Base-by-base conservation (phyloP, 371 early-diverging fungal species). In the Basidiobolus meristosporus region DNA sequence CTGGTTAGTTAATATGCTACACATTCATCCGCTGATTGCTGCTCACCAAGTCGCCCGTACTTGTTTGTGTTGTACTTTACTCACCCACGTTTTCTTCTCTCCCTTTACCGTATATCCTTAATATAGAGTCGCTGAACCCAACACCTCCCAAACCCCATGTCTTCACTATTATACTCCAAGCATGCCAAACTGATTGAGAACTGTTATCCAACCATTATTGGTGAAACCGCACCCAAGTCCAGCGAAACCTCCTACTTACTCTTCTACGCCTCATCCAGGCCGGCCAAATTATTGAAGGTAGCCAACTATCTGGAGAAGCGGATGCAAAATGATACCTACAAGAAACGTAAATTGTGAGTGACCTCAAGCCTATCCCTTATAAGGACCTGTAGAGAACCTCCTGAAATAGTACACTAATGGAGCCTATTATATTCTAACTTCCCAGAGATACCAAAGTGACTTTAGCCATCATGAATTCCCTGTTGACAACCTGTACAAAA, bases 271-370 rank as follows among this genome's bases (percentile, higher is more conserved):
- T 69, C 73, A 32, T 76, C 84, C 38, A 76, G 87, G 52, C 92
- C 92, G 3, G 84, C 79, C 31, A 93, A 93, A 55, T 65, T 91
- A 18, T 70, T 82, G 41, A 93, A 93, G 48, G 89, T 91, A 31
- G 90, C 90, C 41, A 60, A 54, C 12, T 88, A 76, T 52, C 53
- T 93, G 39, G 85, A 86, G 45, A 74, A 73, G 47, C 68, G 81
- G 43, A 68, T 80, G 2, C 59, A 65, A 34, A 54, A 68, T 33
- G 82, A 84, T 50, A 53, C 68, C n/a, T 59, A 65, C 39, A 77
- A 73, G 51, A 62, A 54, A 28, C 54, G 67, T 47, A 63, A 65
- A 40, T 54, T 66, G 65, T 77, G 72, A 57, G 62, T 62, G 9
- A 9, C 9, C 9, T 26, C 26, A 26, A 26, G 3, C 3, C 5